phyloP scores from a whole-genome alignment of 2,329 filamentous ascomycete species.

The Hymenoscyphus fructigenus region DNA sequence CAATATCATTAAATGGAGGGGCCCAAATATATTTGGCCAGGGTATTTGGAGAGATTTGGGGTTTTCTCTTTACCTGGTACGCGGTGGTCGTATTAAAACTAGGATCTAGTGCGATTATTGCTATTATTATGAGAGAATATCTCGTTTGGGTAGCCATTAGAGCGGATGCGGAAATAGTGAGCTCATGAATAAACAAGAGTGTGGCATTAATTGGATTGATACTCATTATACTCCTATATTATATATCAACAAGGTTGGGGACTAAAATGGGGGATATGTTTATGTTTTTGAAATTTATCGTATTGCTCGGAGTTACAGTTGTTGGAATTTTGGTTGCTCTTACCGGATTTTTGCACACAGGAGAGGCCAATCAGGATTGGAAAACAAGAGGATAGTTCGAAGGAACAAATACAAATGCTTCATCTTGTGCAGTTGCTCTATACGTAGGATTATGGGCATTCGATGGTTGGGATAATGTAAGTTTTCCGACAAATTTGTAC shows the following conservation, averaged over 20 bases:
- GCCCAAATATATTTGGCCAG: slow-evolving; percentile 93
- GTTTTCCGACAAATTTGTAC: slow-evolving; percentile 37
- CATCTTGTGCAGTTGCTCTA: slow-evolving; percentile 87
- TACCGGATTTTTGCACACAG: slow-evolving; percentile 78
- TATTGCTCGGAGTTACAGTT: slow-evolving; percentile 80
- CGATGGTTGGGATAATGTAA: slow-evolving; percentile 97
- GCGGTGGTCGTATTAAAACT: slow-evolving; percentile 93
- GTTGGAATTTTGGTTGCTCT: slow-evolving; percentile 85
- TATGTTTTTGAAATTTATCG: slow-evolving; percentile 96
- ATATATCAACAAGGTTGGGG: slow-evolving; percentile 83
- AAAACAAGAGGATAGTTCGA: slow-evolving; percentile 86
- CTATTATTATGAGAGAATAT: slow-evolving; percentile 98
- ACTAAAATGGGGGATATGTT: slow-evolving; percentile 87
- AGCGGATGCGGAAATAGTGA: slow-evolving; percentile 78
- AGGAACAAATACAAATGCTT: slow-evolving; percentile 75
- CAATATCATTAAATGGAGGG: slow-evolving; percentile 93
- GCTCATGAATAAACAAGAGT: slow-evolving; percentile 84
- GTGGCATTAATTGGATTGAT: slow-evolving; percentile 77
- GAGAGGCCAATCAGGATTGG: slow-evolving; percentile 79
- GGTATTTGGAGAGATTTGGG: slow-evolving; percentile 89
- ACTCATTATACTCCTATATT: slow-evolving; percentile 81
- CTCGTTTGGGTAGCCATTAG: slow-evolving; percentile 84
- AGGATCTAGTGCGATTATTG: slow-evolving; percentile 87
- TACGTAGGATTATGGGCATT: slow-evolving; percentile 99
- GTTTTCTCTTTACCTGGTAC: slow-evolving; percentile 96